Percentiles rank a stretch among this genome's conserved stretches.
phyloP scores from a whole-genome alignment of 768 basidiomycete species.

The Scleroderma bovista region DNA sequence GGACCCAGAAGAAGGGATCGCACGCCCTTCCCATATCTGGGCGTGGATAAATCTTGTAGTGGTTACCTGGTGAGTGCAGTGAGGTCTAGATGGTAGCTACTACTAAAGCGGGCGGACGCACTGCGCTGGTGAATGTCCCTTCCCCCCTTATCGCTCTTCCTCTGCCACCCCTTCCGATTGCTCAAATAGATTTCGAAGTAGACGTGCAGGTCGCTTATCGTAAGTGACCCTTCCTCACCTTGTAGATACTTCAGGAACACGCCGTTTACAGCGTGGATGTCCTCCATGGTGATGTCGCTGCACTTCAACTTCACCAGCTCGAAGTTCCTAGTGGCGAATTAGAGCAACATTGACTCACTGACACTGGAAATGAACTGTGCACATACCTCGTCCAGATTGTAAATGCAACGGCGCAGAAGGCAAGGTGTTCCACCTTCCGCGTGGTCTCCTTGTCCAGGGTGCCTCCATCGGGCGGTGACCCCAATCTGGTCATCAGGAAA shows the following conservation, averaged over 20 bases:
- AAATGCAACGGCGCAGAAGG: neutral
- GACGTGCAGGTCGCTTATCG: slow-evolving; percentile 4
- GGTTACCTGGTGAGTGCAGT: neutral
- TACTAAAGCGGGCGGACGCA: neutral
- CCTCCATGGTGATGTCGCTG: slow-evolving; percentile 12
- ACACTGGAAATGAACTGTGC: too few relatives aligned
- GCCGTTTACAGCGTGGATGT: neutral
- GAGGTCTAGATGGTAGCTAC: neutral
- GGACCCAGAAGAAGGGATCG: neutral
- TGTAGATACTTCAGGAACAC: slow-evolving; percentile 4
- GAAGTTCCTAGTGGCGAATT: slow-evolving; percentile 19
- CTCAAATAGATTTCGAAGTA: slow-evolving; percentile 18
- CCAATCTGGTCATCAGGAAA: neutral
- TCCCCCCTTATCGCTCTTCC: slow-evolving; percentile 22
- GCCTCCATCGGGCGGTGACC: too few relatives aligned
- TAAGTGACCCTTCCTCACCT: neutral
- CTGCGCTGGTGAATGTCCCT: slow-evolving; percentile 14
- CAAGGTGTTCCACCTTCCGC: neutral
- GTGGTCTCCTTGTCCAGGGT: neutral
- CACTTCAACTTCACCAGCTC: slow-evolving; percentile 24
- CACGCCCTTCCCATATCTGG: neutral
- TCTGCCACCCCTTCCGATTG: slow-evolving; percentile 16
- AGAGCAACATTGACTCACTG: neutral
- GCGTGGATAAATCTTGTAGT: neutral
- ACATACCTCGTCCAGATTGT: slow-evolving; percentile 1